Conservation (phyloP, 1,284 basidiomycete species). For the Cutaneotrichosporon daszewskae region DNA sequence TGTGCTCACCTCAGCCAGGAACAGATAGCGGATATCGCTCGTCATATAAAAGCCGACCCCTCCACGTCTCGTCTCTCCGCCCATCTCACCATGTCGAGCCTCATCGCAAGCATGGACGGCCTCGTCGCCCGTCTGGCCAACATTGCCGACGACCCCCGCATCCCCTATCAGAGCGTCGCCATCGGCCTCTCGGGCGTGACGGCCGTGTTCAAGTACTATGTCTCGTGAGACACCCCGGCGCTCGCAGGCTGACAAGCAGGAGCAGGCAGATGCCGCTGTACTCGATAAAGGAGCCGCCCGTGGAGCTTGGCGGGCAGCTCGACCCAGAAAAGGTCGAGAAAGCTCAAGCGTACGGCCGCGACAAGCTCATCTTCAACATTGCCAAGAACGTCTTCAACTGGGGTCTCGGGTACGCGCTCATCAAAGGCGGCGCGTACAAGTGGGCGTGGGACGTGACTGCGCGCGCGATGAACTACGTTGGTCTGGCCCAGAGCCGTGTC, state of each 20-base stretch:
- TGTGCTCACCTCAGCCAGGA: neutral
- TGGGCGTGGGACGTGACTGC: constrained; percentile 60
- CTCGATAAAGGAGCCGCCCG: constrained; percentile 68
- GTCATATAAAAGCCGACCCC: neutral
- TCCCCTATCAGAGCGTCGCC: constrained; percentile 33
- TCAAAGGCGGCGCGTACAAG: constrained; percentile 71
- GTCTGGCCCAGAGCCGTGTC: constrained; percentile 42
- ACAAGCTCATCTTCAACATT: constrained; percentile 83
- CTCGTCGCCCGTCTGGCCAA: constrained; percentile 22
- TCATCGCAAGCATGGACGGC: too few relatives aligned
- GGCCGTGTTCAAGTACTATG: constrained; percentile 34
- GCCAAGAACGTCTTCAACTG: constrained; percentile 69
- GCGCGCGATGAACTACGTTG: constrained; percentile 49
- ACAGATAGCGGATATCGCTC: too few relatives aligned
- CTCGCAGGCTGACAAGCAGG: constrained; percentile 11
- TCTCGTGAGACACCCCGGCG: constrained; percentile 25
- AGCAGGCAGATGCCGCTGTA: constrained; percentile 77
- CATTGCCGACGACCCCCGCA: constrained; percentile 29
- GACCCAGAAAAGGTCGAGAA: constrained; percentile 70
- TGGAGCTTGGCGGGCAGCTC: constrained; percentile 67
- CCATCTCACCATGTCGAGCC: neutral
- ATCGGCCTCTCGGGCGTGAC: constrained; percentile 24
- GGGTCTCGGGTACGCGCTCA: constrained; percentile 61
- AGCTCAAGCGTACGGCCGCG: constrained; percentile 82
- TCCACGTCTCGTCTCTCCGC: neutral